Base-by-base conservation (phyloP, 192 early-diverging fungal genomes). In the Cetraspora pellucida region DNA sequence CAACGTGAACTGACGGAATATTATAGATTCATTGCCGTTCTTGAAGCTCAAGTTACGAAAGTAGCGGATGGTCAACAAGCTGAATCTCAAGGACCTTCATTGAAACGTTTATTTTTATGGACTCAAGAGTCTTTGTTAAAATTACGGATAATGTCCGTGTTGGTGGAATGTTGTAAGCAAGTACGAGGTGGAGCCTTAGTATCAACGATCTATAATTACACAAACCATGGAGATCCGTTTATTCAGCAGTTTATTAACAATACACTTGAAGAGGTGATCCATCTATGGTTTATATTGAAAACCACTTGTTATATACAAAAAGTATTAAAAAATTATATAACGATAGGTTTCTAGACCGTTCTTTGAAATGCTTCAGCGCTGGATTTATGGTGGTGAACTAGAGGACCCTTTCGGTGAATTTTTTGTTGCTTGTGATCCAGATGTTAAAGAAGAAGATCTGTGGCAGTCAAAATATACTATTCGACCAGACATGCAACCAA, bases 331-430 rank as follows among this genome's bases (percentile, higher is more conserved):
- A 19, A 25, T 71, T 17, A 25, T 58, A 45, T 28, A 27, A 47
- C 19, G 27, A 9, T 61, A 90, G 85, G 86, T 93, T 2, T 91
- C 95, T 0, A 84, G 83, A 46, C 97, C 97, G n/a, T 97, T 99
- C 80, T 96, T 90, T 79, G 88, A 89, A 68, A 96, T 95, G 86
- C 85, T 99, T 19, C 87, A 89, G 64, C 88, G 89, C 43, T 99
- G 97, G 97, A 89, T 99, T 19, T 95, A 93, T 46, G 92, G 95
- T 70, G 97, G 97, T 37, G 96, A 97, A 82, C 84, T 99, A 52
- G 90, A 92, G 23, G 97, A 99, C 80, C 95, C 94, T 21, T 92
- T 92, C 78, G 86, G 86, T 31, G 97, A 99, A 82, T 99, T 97
- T 75, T 99, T 98, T 81, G 91, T 98, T 14, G 83, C 83, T 3